Base-by-base conservation (phyloP, 352 stramenopile genomes). In the Pythium diclinum region DNA sequence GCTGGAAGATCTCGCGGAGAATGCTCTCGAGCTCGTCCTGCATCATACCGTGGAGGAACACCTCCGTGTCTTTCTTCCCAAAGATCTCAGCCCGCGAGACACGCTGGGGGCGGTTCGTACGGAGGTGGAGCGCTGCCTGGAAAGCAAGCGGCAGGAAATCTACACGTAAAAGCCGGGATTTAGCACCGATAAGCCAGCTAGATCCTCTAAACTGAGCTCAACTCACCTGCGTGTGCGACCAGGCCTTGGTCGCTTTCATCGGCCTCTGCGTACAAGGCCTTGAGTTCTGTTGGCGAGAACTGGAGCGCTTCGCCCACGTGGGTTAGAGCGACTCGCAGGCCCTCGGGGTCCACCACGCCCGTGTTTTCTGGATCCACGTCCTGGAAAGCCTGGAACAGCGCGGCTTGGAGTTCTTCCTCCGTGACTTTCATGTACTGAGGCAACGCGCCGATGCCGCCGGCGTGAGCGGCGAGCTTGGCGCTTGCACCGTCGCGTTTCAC, bases 11-110 rank as follows among this genome's bases (percentile, higher is more conserved):
- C 58, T 94, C 85, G 3, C 80, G 76, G 59, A 94, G 63, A 23
- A 92, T 73, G 68, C 80, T 90, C 54, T 94, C 85, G 56, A 90
- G 78, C 54, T 94, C 85, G 56, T 94, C 85, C 52, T 89, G 85
- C 75, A 85, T 84, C 73, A 92, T 84, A 33, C 85, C 83, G 62
- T 94, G 85, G n/a, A 91, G 56, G 42, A 94, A 78, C 33, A 77
- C 67, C 38, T 88, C 76, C 7, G 63, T 60, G 17, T 83, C 68
- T 38, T 73, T 75, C 40, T 84, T 86, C 13, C 52, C 63, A n/a
- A 77, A 82, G 1, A 64, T 62, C 9, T 83, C 78, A 21, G 74
- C 68, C 6, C 77, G 79, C 28, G 72, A 47, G 4, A 82, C 52
- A n/a, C 83, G 76, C 54, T 87, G 80, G 0, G 76, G 62, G 23